Percentiles rank a stretch among this genome's conserved stretches.
Evolutionary conservation across 1,284 basidiomycete species (phyloP).

Genomic region (Jaminaea rosea): DNA sequence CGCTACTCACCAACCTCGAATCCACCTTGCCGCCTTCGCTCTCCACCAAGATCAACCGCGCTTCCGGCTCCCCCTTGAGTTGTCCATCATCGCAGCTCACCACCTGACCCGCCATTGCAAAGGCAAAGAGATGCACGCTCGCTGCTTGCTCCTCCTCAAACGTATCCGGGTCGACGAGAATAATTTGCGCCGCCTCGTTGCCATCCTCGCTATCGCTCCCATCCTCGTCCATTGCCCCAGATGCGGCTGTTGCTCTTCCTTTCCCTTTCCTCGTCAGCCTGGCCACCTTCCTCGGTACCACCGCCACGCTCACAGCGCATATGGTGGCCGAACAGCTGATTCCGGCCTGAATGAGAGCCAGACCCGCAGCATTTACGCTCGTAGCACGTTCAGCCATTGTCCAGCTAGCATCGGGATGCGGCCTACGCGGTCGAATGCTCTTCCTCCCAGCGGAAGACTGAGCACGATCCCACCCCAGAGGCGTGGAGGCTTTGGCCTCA

Average conservation of each 20-base stretch:
- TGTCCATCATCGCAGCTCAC: background rate
- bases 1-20: background rate
- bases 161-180: conserved; percentile 5
- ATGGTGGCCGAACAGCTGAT: background rate
- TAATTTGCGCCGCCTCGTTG: background rate
- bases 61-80: background rate
- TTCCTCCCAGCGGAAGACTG: background rate
- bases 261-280: conserved; percentile 1
- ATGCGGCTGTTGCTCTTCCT: background rate
- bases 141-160: conserved; percentile 2
- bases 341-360: conserved; percentile 1
- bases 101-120: conserved; percentile 1
- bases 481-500: background rate
- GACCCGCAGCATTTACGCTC: conserved; percentile 3
- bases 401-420: conserved; percentile 5
- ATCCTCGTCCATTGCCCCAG: conserved; percentile 1
- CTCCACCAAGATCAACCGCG: background rate
- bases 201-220: background rate
- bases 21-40: background rate
- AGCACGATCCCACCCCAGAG: too few species aligned
- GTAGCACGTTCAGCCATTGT: conserved; percentile 1
- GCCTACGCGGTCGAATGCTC: background rate
- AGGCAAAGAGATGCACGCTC: conserved; percentile 5
- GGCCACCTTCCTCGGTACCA: background rate
- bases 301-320: background rate